Evolutionary conservation across 2,329 filamentous ascomycete species (phyloP).

Genomic region (Ophiostoma sp.): DNA sequence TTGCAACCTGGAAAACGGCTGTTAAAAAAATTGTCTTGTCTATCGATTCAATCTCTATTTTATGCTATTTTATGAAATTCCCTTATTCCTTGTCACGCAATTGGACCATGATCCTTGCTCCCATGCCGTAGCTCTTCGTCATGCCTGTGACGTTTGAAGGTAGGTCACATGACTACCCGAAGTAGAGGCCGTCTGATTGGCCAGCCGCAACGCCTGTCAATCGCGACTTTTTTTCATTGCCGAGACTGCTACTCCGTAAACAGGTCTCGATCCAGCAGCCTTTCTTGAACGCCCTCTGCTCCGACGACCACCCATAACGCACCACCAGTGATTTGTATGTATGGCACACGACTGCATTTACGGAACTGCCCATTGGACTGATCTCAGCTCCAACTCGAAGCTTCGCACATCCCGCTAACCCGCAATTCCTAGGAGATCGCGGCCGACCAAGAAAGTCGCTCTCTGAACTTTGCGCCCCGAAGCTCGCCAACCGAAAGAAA

Average conservation of each 20-base stretch:
- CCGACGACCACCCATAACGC: background rate
- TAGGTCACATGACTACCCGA: constrained; percentile 11
- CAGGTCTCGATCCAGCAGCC: background rate
- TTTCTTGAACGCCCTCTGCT: background rate
- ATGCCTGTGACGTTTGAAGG: background rate
- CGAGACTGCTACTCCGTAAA: background rate
- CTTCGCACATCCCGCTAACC: background rate
- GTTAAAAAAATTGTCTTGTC: background rate
- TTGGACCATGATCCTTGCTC: background rate
- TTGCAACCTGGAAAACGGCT: background rate
- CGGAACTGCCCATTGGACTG: too few relatives aligned
- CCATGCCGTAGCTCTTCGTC: background rate
- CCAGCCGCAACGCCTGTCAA: constrained; percentile 13
- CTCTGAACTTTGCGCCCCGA: background rate
- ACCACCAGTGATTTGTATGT: constrained; percentile 13
- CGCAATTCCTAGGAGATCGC: background rate
- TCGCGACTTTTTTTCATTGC: constrained; percentile 16
- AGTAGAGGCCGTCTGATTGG: background rate
- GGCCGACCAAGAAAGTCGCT: background rate
- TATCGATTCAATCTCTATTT: background rate
- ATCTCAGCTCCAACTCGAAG: background rate
- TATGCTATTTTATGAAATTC: background rate
- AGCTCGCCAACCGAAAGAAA: background rate
- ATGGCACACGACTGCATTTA: background rate
- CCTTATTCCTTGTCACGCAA: background rate